Percentiles rank a stretch among this genome's conserved stretches.
phyloP scores from a whole-genome alignment of 2,329 filamentous ascomycete species.

The Sporothrix pallida region DNA sequence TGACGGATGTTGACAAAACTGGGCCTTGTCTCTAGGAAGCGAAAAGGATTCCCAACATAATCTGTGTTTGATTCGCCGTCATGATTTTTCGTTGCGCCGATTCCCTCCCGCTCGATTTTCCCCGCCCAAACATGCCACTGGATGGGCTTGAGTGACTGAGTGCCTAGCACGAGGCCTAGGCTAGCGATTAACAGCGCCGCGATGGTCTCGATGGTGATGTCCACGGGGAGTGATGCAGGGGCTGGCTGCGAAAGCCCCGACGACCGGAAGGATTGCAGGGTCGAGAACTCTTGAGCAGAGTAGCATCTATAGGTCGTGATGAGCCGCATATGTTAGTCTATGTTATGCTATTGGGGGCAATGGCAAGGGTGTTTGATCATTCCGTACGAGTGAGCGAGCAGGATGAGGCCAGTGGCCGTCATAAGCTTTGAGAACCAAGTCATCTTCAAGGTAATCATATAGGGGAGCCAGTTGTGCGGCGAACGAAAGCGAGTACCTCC shows the following conservation, averaged over 20 bases:
- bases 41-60: constrained; percentile 79
- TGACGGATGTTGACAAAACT: constrained; percentile 89
- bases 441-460: constrained; percentile 55
- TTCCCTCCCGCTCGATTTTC: constrained; percentile 79
- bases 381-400: constrained; percentile 82
- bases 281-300: constrained; percentile 90
- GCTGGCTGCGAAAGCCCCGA: constrained; percentile 51
- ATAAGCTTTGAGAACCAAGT: constrained; percentile 72
- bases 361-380: too few relatives aligned
- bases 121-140: constrained; percentile 82
- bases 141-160: constrained; percentile 81
- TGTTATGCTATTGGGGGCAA: too few relatives aligned
- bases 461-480: too few relatives aligned
- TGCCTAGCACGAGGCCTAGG: constrained; percentile 78
- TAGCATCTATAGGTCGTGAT: constrained; percentile 71
- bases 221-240: constrained; percentile 69
- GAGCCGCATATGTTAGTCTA: background rate
- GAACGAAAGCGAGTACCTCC: too few relatives aligned
- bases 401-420: constrained; percentile 74
- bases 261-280: constrained; percentile 62
- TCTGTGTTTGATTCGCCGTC: constrained; percentile 70
- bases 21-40: constrained; percentile 75
- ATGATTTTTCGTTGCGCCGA: constrained; percentile 61
- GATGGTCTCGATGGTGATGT: constrained; percentile 87
- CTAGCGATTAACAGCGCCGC: constrained; percentile 80